Percentiles rank a stretch among this genome's conserved stretches.
These are phyloP conservation scores for Cymodocea nodosa DNA, from an alignment of 116 monocot genomes.

Conservation along the genomic window DNA sequence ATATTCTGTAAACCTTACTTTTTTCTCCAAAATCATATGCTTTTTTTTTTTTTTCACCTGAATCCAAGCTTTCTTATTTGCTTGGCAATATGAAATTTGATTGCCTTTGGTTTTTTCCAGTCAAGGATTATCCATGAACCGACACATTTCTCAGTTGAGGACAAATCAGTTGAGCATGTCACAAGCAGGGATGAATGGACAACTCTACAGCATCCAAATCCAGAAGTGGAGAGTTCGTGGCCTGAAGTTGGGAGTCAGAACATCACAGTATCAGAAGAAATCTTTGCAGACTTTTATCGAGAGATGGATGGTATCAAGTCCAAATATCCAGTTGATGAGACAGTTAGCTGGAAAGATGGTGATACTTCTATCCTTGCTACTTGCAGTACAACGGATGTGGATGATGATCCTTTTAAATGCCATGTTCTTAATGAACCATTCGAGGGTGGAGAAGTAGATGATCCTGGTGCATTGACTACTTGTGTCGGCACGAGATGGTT, in stretches of 20 bases:
- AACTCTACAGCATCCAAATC: conserved; percentile 6
- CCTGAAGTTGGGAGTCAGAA: conserved; percentile 12
- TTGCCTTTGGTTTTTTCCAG: conserved; percentile 17
- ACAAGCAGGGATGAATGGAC: conserved; percentile 15
- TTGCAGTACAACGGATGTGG: conserved; percentile 64
- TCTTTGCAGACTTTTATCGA: conserved; percentile 32
- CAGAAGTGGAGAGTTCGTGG: conserved; percentile 1
- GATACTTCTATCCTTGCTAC: conserved; percentile 79
- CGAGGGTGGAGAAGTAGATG: conserved; percentile 18
- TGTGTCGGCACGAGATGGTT: conserved; percentile 94
- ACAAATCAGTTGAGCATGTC: conserved; percentile 11
- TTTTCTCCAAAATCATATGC: no score
- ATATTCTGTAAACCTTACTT: no score
- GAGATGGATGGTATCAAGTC: conserved; percentile 41
- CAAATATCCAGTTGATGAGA: conserved; percentile 32
- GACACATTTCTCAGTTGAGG: conserved; percentile 14
- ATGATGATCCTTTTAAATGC: conserved; percentile 48
- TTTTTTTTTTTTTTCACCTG: no score
- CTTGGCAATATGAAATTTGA: neutral
- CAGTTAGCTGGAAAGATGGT: conserved; percentile 41
- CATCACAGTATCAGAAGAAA: conserved; percentile 10
- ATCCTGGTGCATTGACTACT: conserved; percentile 55
- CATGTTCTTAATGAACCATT: conserved; percentile 33
- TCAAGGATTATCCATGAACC: conserved; percentile 59
- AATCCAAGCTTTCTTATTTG: no score